These are phyloP conservation scores for Euphorbia schlechtendalii DNA, from an alignment of 441 rosid genomes.

Conservation along the genomic window DNA sequence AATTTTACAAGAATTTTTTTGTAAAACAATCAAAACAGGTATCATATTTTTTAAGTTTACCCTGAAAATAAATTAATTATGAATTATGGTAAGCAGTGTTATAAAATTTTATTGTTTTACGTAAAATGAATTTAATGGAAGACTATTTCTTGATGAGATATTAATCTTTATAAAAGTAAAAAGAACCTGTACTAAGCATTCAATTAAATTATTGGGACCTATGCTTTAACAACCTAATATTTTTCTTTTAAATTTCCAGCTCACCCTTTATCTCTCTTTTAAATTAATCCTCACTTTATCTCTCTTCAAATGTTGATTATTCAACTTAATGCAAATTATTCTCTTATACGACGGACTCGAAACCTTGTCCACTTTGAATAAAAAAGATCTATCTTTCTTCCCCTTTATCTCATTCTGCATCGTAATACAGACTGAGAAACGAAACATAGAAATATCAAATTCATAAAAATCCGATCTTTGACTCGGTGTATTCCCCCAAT, in stretches of 20 bases:
- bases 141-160: too few species aligned
- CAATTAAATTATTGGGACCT: neutral
- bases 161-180: too few species aligned
- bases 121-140: too few species aligned
- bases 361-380: neutral
- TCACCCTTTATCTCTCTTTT: neutral
- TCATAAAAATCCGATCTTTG: conserved; percentile 13
- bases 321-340: neutral
- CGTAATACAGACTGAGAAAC: neutral
- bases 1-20: too few species aligned
- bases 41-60: too few species aligned
- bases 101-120: too few species aligned
- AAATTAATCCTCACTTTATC: too few species aligned
- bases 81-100: too few species aligned
- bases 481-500: conserved; percentile 8
- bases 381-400: neutral
- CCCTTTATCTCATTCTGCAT: neutral
- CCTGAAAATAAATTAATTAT: too few species aligned
- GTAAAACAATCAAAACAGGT: too few species aligned
- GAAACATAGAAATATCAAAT: neutral
- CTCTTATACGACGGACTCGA: neutral
- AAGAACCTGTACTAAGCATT: too few species aligned
- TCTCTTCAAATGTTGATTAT: neutral
- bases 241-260: conserved; percentile 1
- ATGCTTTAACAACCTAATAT: neutral